phyloP scores from a whole-genome alignment of 495 filamentous ascomycete genomes.

The Ramalina intermedia region DNA sequence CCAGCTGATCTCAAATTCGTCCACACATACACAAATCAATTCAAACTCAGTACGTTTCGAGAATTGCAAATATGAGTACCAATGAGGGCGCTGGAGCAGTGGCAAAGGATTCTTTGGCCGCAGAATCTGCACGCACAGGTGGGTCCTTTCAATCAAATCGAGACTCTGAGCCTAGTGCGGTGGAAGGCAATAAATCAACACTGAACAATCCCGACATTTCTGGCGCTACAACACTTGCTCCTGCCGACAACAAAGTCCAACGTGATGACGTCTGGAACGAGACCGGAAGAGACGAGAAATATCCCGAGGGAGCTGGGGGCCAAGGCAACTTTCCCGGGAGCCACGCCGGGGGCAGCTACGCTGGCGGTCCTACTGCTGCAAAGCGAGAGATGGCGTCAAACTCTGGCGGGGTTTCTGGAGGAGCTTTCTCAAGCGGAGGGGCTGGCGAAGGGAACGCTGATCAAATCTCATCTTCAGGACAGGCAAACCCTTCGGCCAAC shows the following conservation, averaged over 20 bases:
- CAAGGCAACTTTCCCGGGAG: constrained; percentile 33
- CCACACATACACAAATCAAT: constrained; percentile 27
- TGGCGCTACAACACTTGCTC: constrained; percentile 32
- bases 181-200: constrained; percentile 33
- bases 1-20: neutral
- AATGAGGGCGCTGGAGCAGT: constrained; percentile 42
- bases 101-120: constrained; percentile 50
- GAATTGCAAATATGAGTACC: constrained; percentile 35
- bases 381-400: constrained; percentile 25
- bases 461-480: neutral
- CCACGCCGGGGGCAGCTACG: constrained; percentile 30
- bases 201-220: constrained; percentile 43
- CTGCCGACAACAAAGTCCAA: constrained; percentile 31
- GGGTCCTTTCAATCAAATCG: constrained; percentile 40
- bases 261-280: constrained; percentile 31
- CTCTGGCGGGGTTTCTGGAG: constrained; percentile 13
- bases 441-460: neutral
- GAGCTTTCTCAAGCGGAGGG: constrained; percentile 2
- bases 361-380: constrained; percentile 27
- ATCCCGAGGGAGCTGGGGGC: constrained; percentile 35
- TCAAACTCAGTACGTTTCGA: constrained; percentile 20
- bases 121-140: constrained; percentile 38
- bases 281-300: constrained; percentile 17
- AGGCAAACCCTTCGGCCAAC: too few relatives aligned
- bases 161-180: constrained; percentile 31